Evolutionary conservation across 345 rosid genomes (phyloP).

Genomic region (Boechera stricta): DNA sequence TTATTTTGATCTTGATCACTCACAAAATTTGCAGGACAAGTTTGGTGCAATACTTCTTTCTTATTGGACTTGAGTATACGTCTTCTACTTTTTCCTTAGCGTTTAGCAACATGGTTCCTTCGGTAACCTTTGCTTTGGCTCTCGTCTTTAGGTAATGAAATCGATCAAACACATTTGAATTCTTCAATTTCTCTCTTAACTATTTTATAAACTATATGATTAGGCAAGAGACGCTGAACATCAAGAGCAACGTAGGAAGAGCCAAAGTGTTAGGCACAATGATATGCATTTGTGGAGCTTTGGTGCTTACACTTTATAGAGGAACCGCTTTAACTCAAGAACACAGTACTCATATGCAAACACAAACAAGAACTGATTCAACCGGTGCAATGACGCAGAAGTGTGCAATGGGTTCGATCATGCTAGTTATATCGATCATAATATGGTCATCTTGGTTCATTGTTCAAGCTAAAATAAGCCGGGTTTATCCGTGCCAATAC

Average conservation of each 20-base stretch:
- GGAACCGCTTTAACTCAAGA: conserved; percentile 51
- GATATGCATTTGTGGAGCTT: conserved; percentile 62
- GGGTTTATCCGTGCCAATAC: conserved; percentile 60
- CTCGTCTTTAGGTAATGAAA: conserved; percentile 55
- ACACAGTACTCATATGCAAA: conserved; percentile 17
- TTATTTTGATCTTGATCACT: neutral
- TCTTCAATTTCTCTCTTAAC: neutral
- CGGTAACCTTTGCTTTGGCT: conserved; percentile 56
- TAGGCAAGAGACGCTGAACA: conserved; percentile 61
- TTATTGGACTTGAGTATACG: conserved; percentile 61
- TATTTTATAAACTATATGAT: neutral
- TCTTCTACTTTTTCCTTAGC: conserved; percentile 67
- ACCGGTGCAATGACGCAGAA: conserved; percentile 29
- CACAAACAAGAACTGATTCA: conserved; percentile 22
- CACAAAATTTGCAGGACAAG: conserved; percentile 48
- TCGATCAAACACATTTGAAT: neutral
- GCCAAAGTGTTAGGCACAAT: conserved; percentile 63
- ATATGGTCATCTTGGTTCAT: conserved; percentile 70
- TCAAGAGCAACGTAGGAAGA: conserved; percentile 53
- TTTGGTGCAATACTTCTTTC: conserved; percentile 58
- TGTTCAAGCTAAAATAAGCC: conserved; percentile 57
- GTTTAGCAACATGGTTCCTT: conserved; percentile 68
- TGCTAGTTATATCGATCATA: conserved; percentile 50
- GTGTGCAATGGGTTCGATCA: conserved; percentile 59
- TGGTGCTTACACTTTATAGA: conserved; percentile 58